phyloP scores from a whole-genome alignment of 441 rosid species.

The Adansonia gregorii region DNA sequence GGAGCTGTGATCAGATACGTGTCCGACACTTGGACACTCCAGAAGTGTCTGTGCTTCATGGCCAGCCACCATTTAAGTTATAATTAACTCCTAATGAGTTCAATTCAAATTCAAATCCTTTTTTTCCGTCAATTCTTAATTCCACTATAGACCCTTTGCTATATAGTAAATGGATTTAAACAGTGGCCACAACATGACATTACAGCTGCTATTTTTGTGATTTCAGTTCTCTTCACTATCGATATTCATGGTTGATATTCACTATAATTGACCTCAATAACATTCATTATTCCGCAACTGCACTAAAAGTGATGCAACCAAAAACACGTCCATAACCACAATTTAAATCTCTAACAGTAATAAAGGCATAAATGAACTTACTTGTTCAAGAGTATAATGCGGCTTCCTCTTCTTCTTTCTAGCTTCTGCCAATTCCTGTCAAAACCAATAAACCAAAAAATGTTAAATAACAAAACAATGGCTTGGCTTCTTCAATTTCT shows the following conservation, averaged over 20 bases:
- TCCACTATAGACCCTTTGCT: background rate
- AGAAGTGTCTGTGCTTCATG: background rate
- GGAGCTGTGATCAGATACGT: no score
- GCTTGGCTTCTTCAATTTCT: background rate
- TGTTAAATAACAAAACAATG: background rate
- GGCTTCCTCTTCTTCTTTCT: constrained; percentile 89
- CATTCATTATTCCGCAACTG: no score
- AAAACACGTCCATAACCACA: no score
- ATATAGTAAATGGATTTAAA: background rate
- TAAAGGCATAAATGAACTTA: constrained; percentile 28
- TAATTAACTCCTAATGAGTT: constrained; percentile 15
- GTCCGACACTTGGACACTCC: no score
- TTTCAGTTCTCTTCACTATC: no score
- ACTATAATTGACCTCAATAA: no score
- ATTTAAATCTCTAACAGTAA: background rate
- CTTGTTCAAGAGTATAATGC: constrained; percentile 80
- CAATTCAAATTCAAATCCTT: background rate
- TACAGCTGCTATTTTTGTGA: no score
- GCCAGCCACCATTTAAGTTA: background rate
- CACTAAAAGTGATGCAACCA: no score
- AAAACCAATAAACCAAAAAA: constrained; percentile 26
- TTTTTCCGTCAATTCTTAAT: background rate
- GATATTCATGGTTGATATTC: no score
- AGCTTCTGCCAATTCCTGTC: constrained; percentile 77
- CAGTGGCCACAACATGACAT: no score